phyloP scores from a whole-genome alignment of 179 eudicot genomes.

The Heliamphora pulchella region DNA sequence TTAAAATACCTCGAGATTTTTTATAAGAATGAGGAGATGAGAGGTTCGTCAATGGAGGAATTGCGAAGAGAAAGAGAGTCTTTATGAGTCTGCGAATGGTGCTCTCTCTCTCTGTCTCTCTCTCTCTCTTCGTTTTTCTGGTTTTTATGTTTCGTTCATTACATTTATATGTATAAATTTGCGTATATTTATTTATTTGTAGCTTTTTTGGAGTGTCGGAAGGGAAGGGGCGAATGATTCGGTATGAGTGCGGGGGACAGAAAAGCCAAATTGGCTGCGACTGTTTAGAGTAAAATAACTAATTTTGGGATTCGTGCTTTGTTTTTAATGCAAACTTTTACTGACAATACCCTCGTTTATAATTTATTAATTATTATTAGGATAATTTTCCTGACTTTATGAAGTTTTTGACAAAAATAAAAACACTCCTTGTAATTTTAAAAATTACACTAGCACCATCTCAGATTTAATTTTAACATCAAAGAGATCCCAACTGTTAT shows the following conservation, averaged over 20 bases:
- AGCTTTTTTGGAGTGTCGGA: neutral
- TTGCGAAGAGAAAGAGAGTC: slow-evolving; percentile 3
- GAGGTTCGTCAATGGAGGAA: slow-evolving; percentile 4
- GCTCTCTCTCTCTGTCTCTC: neutral
- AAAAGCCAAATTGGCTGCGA: neutral
- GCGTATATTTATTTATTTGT: neutral
- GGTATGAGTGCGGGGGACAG: neutral
- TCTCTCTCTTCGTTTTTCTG: too few relatives aligned
- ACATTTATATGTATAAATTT: neutral
- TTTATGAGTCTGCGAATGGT: neutral
- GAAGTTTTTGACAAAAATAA: too few relatives aligned
- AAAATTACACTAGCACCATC: too few relatives aligned
- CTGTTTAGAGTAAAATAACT: neutral
- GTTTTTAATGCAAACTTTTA: too few relatives aligned
- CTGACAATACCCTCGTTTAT: too few relatives aligned
- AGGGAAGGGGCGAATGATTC: neutral
- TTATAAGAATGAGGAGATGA: neutral
- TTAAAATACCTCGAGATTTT: neutral
- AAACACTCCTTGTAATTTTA: too few relatives aligned
- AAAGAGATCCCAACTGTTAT: too few relatives aligned
- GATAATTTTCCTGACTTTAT: too few relatives aligned
- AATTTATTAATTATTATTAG: too few relatives aligned
- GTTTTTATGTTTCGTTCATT: neutral
- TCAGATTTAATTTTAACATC: too few relatives aligned
- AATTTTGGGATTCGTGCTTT: neutral